Conservation (phyloP, 768 basidiomycete species). For the Rhizopogon rudus region DNA sequence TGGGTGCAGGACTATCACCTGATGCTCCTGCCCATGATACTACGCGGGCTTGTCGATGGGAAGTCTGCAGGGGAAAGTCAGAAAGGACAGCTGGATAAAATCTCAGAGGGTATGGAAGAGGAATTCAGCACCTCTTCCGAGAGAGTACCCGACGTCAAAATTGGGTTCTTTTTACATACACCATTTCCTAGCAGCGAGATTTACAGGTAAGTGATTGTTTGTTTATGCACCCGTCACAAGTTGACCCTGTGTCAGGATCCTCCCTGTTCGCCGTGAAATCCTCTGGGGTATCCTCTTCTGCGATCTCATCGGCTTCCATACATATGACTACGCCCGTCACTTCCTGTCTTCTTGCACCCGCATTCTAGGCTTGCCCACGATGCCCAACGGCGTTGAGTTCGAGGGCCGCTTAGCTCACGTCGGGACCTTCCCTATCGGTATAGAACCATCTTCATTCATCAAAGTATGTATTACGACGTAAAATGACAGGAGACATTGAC, state of each 20-base stretch:
- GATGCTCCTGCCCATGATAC: conserved; percentile 95
- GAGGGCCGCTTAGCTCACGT: conserved; percentile 94
- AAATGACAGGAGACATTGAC: conserved; percentile 1
- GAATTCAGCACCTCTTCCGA: conserved; percentile 29
- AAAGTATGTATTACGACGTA: conserved; percentile 42
- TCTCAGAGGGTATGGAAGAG: conserved; percentile 68
- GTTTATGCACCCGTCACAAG: conserved; percentile 6
- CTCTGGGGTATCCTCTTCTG: conserved; percentile 94
- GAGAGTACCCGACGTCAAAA: conserved; percentile 70
- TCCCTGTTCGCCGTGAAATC: conserved; percentile 96
- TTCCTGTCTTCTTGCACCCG: conserved; percentile 98
- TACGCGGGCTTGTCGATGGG: conserved; percentile 87
- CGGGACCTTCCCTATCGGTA: conserved; percentile 98
- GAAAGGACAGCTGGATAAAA: conserved; percentile 56
- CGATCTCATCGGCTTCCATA: conserved; percentile 98
- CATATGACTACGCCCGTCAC: conserved; percentile 98
- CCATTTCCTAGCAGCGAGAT: conserved; percentile 98
- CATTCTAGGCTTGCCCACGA: conserved; percentile 89
- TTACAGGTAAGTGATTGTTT: conserved; percentile 64
- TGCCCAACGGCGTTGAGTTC: conserved; percentile 98
- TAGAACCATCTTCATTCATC: conserved; percentile 90
- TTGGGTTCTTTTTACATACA: conserved; percentile 98
- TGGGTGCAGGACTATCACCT: conserved; percentile 99
- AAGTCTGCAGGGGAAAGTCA: conserved; percentile 51
- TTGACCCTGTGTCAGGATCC: conserved; percentile 52